phyloP scores from a whole-genome alignment of 225 moss, liverwort and hornwort species.

The Ulota crispa region DNA sequence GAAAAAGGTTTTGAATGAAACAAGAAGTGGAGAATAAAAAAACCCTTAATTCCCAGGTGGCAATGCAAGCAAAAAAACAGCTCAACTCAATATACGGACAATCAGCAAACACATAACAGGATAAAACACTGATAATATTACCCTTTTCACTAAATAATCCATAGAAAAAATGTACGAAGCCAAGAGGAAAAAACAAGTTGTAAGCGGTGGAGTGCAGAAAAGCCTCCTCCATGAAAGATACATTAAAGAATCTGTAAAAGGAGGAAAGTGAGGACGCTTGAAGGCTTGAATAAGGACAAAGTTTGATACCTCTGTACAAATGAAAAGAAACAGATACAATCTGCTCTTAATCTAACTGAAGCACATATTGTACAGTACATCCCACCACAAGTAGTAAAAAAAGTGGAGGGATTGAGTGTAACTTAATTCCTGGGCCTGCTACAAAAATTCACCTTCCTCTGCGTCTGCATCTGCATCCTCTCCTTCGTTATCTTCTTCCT shows the following conservation, averaged over 20 bases:
- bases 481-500: conserved; percentile 89
- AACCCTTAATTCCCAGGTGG: neutral
- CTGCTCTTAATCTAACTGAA: conserved; percentile 13
- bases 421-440: conserved; percentile 23
- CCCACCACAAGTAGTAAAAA: conserved; percentile 12
- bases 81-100: neutral
- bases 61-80: neutral
- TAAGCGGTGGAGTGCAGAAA: neutral
- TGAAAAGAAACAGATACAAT: conserved; percentile 23
- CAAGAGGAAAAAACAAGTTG: neutral
- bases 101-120: neutral
- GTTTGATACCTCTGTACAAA: conserved; percentile 26
- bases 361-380: conserved; percentile 38
- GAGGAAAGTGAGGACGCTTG: neutral
- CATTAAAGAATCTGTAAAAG: conserved; percentile 5
- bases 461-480: conserved; percentile 83
- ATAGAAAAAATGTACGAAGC: neutral
- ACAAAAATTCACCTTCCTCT: conserved; percentile 89
- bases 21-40: neutral
- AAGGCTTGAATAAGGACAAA: conserved; percentile 1
- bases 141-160: neutral
- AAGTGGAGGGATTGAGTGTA: conserved; percentile 6
- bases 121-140: neutral
- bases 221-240: neutral
- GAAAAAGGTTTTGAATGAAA: neutral